phyloP scores from a whole-genome alignment of 2,329 filamentous ascomycete genomes.

The Pyricularia sp. region DNA sequence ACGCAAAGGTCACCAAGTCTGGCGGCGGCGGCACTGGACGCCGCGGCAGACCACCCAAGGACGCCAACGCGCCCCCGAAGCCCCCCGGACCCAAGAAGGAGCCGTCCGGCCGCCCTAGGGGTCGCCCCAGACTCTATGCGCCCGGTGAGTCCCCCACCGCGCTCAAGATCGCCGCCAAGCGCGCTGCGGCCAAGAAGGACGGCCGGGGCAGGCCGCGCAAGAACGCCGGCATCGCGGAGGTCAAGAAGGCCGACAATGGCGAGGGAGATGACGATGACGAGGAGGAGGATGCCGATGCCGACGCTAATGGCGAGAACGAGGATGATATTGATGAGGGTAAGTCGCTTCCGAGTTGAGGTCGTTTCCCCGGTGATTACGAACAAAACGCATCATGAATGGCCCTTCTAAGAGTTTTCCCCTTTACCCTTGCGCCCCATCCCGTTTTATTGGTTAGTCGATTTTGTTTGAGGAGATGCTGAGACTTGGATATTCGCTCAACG shows the following conservation, averaged over 20 bases:
- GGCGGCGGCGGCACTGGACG: slow-evolving; percentile 10
- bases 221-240: slow-evolving; percentile 4
- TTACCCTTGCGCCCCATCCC: background rate
- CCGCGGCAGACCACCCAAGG: slow-evolving; percentile 15
- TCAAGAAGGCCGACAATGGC: background rate
- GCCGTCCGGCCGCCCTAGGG: slow-evolving; percentile 14
- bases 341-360: background rate
- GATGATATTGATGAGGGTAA: slow-evolving; percentile 6
- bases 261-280: slow-evolving; percentile 15
- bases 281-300: slow-evolving; percentile 17
- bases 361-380: background rate
- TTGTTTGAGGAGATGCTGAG: background rate
- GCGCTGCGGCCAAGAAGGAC: slow-evolving; percentile 4
- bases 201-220: slow-evolving; percentile 9
- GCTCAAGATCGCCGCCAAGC: slow-evolving; percentile 9
- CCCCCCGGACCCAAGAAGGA: slow-evolving; percentile 13
- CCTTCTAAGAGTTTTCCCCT: background rate
- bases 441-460: background rate
- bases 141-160: slow-evolving; percentile 9
- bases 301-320: slow-evolving; percentile 2
- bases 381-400: background rate
- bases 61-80: slow-evolving; percentile 9
- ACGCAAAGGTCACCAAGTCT: slow-evolving; percentile 12
- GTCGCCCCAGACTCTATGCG: slow-evolving; percentile 12
- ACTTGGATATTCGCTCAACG: slow-evolving; percentile 1